Evolutionary conservation across 2,329 filamentous ascomycete genomes (phyloP), one percentile per base, ranked within the genome.

Genomic region (Drechslerella coelobrocha): DNA sequence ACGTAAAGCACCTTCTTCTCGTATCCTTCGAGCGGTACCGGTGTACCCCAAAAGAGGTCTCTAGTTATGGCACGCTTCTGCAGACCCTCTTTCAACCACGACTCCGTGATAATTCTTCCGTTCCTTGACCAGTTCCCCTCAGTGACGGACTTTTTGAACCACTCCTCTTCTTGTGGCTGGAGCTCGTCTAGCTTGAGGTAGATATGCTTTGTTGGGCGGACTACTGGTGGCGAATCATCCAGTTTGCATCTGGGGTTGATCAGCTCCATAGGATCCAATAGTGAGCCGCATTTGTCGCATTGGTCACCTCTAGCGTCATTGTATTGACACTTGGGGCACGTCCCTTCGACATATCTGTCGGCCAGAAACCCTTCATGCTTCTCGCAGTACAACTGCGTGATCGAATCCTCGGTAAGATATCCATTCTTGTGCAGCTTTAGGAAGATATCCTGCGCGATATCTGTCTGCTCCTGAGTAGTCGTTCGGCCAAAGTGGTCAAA

Each of bases 401-500:
- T 94, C 66, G 88, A 89, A 74, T 90, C 86, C 83, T 97, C 92
- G 79, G 92, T 89, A 66, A 97, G 83, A 77, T 87, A 96, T 26
- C 90, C 91, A 76, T 96, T 96, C 73, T 94, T 85, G 81, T 92
- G 84, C n/a, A 99, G 85, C 78, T 92, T 88, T 61, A 83, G 82
- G 80, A 97, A 97, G 74, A 97, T 92, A 73, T 90, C 86, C 80
- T 97, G 94, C 8, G 92, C 90, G 76, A 99, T 97, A 74, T 91
- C 86, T 21, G 92, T 97, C 80, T 97, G 94, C 76, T 94, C 86
- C 60, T 85, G 81, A 17, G 93, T 97, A 2, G 92, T 91, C 3
- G 94, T 97, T 68, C 92, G 89, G 73, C 92, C 94, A 78, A 97
- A 99, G 79, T 92, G 88, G 81, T 97, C 93, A 78, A 97, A 97